Percentiles rank a stretch among this genome's conserved stretches.
Conservation (phyloP, 139 green algal genomes). For the Volvox africanus region DNA sequence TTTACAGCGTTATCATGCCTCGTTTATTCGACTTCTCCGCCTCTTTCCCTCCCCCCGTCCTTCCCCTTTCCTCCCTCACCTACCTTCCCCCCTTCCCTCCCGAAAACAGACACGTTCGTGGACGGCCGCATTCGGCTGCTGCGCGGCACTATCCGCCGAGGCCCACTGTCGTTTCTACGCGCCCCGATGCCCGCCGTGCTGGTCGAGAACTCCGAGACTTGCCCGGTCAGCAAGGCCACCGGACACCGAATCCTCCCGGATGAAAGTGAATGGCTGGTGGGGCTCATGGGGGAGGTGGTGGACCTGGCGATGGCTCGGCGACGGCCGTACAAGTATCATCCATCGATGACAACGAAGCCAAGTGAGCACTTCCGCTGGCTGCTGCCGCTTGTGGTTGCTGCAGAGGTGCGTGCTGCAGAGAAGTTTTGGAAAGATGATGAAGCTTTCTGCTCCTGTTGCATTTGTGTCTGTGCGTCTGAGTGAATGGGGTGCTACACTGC, state of each 20-base stretch:
- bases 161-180: constrained; percentile 32
- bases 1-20: too few relatives aligned
- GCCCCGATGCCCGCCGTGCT: constrained; percentile 53
- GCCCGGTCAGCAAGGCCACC: constrained; percentile 41
- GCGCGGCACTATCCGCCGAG: constrained; percentile 47
- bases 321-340: constrained; percentile 54
- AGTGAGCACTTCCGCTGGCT: constrained; percentile 56
- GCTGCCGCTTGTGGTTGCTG: constrained; percentile 56
- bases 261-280: constrained; percentile 53
- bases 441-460: too few relatives aligned
- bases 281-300: constrained; percentile 44
- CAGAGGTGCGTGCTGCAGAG: constrained; percentile 55
- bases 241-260: constrained; percentile 57
- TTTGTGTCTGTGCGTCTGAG: too few relatives aligned
- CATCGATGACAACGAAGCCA: constrained; percentile 36
- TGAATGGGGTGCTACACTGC: too few relatives aligned
- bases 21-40: too few relatives aligned
- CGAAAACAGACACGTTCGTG: constrained; percentile 61
- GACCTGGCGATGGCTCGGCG: constrained; percentile 50
- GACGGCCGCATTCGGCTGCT: constrained; percentile 57
- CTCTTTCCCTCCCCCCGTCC: too few relatives aligned
- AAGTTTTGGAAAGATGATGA: too few relatives aligned
- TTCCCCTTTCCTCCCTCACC: not conserved
- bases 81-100: not conserved
- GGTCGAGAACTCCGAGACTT: constrained; percentile 61